Evolutionary conservation across 768 basidiomycete species (phyloP).

Genomic region (Tulasnella sp.): DNA sequence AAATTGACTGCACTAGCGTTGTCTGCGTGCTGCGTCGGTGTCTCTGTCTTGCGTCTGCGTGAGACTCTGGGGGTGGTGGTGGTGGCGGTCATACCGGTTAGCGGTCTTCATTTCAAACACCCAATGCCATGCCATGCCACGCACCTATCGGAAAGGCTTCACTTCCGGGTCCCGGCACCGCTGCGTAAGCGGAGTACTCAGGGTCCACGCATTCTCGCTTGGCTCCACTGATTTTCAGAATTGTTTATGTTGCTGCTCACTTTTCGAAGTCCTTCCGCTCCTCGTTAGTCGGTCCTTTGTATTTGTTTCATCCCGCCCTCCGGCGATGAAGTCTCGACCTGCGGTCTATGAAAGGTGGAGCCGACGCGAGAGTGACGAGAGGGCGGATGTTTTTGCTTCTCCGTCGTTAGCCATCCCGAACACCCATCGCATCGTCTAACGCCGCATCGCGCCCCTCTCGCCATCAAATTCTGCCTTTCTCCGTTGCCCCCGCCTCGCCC

Average conservation of each 20-base stretch:
- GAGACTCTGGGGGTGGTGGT: too few relatives aligned
- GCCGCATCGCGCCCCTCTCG: background rate
- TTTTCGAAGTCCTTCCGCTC: background rate
- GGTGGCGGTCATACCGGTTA: too few relatives aligned
- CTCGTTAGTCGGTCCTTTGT: background rate
- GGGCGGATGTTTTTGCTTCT: background rate
- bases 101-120: too few relatives aligned
- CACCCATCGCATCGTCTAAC: background rate
- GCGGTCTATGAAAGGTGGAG: constrained; percentile 10
- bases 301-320: background rate
- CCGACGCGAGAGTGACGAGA: background rate
- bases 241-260: background rate
- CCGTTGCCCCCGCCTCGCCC: background rate
- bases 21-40: background rate
- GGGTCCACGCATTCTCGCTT: background rate
- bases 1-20: constrained; percentile 1
- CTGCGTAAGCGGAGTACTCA: constrained; percentile 19
- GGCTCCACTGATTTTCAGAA: background rate
- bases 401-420: background rate
- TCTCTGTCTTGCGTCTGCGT: background rate
- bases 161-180: constrained; percentile 5
- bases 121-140: background rate
- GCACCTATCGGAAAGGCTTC: background rate
- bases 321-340: background rate
- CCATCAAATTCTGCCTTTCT: constrained; percentile 19